Evolutionary conservation across 345 rosid genomes (phyloP).

Genomic region (Dimocarpus longan): DNA sequence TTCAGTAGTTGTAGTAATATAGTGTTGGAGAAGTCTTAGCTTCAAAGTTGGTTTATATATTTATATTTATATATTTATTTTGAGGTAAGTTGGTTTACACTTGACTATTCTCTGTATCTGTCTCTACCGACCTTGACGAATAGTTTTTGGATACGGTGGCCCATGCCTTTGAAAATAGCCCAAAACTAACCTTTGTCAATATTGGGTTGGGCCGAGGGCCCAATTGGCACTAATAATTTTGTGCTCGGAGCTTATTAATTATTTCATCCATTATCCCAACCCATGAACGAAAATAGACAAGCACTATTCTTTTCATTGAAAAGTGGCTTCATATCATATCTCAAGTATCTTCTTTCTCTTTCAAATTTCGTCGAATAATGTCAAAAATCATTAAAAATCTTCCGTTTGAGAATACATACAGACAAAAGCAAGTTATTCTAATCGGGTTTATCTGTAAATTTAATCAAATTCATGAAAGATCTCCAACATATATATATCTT

Average conservation of each 20-base stretch:
- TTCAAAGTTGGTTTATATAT: conserved; percentile 14
- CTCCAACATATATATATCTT: background rate
- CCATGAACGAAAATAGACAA: background rate
- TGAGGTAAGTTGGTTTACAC: conserved; percentile 4
- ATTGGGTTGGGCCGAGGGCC: background rate
- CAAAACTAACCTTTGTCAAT: background rate
- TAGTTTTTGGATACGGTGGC: background rate
- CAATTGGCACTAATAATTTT: background rate
- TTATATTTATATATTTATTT: too few species aligned
- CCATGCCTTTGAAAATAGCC: conserved; percentile 1
- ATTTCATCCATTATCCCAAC: background rate
- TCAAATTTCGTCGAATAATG: too few species aligned
- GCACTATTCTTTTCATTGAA: background rate
- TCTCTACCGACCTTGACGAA: background rate
- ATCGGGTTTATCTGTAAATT: too few species aligned
- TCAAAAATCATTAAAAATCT: too few species aligned
- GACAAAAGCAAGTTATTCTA: too few species aligned
- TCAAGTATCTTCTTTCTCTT: background rate
- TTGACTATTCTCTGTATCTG: too few species aligned
- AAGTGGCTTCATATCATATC: background rate
- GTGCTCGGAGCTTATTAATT: background rate
- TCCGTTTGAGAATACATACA: too few species aligned
- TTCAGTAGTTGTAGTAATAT: background rate
- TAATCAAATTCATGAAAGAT: background rate
- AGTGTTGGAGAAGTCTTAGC: background rate